Conservation (phyloP, 164 flowering plant species). For the Umbilicus rupestris region DNA sequence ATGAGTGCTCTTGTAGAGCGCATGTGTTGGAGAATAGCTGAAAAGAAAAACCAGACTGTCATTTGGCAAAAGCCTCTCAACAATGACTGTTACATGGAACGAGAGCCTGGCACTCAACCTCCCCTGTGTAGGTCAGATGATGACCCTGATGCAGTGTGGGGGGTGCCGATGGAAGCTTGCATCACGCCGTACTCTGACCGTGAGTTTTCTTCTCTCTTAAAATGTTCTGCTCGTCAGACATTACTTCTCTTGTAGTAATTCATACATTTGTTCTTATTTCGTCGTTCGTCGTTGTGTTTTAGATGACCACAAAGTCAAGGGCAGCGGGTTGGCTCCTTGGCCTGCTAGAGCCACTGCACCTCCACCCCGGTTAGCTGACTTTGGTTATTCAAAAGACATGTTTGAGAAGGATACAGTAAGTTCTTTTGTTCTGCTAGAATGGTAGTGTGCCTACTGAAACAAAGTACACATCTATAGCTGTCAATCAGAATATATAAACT, state of each 20-base stretch:
- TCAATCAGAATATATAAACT: too few relatives aligned
- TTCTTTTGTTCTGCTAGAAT: too few relatives aligned
- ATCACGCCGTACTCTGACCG: constrained; percentile 38
- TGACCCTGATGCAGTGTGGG: constrained; percentile 37
- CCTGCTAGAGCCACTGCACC: constrained; percentile 31
- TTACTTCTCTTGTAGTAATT: neutral
- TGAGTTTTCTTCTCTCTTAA: constrained; percentile 17
- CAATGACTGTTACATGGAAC: constrained; percentile 35
- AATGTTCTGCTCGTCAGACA: too few relatives aligned
- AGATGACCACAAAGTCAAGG: constrained; percentile 28
- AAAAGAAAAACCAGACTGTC: constrained; percentile 37
- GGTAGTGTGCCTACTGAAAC: neutral
- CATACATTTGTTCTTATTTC: too few relatives aligned
- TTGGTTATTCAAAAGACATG: constrained; percentile 34
- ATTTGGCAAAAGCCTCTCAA: constrained; percentile 38
- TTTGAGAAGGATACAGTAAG: constrained; percentile 37
- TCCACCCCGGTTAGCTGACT: constrained; percentile 40
- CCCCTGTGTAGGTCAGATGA: constrained; percentile 38
- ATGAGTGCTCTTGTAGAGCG: constrained; percentile 44
- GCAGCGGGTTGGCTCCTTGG: constrained; percentile 46
- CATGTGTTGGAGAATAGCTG: constrained; percentile 45
- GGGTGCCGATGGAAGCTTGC: constrained; percentile 37
- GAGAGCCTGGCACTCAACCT: constrained; percentile 34
- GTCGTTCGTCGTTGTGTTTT: too few relatives aligned
- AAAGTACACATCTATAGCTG: too few relatives aligned